These are phyloP conservation scores for Durusdinium trenchii DNA, from an alignment of 73 alveolate genomes.

Conservation along the genomic window DNA sequence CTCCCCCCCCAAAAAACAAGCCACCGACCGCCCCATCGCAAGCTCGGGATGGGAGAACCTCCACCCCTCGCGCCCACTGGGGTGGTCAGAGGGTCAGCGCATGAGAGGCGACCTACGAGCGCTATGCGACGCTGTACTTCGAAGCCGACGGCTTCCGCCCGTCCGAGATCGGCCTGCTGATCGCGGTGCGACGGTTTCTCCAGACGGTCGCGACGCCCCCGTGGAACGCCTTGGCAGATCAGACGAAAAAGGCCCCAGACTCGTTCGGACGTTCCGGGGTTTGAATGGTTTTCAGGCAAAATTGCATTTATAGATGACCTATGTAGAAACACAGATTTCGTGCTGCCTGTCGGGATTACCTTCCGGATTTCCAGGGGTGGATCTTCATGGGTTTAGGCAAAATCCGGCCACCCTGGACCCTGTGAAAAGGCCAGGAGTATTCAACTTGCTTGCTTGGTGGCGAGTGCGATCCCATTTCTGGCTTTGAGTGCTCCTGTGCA, in stretches of 20 bases:
- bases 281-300: not conserved
- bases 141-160: slow-evolving; percentile 85
- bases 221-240: slow-evolving; percentile 87
- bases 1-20: no score
- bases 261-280: not conserved
- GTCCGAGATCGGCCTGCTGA: slow-evolving; percentile 53
- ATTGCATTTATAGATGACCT: not conserved
- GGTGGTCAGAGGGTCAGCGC: no score
- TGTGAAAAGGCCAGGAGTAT: slow-evolving; percentile 42
- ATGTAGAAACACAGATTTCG: not conserved
- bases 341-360: not conserved
- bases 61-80: no score
- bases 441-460: slow-evolving; percentile 43
- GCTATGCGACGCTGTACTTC: slow-evolving; percentile 74
- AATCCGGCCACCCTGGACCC: not conserved
- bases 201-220: slow-evolving; percentile 57
- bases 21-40: no score
- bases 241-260: slow-evolving; percentile 49
- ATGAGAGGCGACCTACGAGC: no score
- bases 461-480: slow-evolving; percentile 50
- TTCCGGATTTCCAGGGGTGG: not conserved
- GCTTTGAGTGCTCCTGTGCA: slow-evolving; percentile 37
- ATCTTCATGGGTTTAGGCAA: not conserved
- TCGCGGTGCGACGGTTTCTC: slow-evolving; percentile 55
- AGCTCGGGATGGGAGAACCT: no score